phyloP scores from a whole-genome alignment of 148 eudicot genomes.

The Arctostaphylos glauca region DNA sequence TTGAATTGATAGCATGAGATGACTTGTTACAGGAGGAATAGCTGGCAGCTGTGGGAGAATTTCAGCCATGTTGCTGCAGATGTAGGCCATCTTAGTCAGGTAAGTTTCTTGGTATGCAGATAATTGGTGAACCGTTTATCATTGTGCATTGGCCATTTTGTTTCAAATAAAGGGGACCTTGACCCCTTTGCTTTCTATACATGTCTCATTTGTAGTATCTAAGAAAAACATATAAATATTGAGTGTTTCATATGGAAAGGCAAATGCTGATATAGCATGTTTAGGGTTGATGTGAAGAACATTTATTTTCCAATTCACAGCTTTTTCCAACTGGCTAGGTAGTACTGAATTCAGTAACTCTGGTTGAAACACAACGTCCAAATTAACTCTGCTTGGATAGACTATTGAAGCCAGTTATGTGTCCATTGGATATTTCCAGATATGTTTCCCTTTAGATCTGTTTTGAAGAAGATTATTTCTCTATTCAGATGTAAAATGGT shows the following conservation, averaged over 20 bases:
- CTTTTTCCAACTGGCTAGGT: background rate
- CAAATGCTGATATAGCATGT: background rate
- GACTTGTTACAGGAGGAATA: conserved; percentile 56
- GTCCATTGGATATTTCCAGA: no score
- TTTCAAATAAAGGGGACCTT: background rate
- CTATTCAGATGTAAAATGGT: no score
- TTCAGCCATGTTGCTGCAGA: conserved; percentile 81
- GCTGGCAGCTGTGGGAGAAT: conserved; percentile 99
- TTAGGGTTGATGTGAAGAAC: background rate
- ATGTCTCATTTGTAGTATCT: background rate
- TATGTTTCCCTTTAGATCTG: no score
- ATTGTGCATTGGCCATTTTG: background rate
- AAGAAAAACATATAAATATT: background rate
- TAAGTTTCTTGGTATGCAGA: conserved; percentile 21
- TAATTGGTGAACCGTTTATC: background rate
- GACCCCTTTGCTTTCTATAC: background rate
- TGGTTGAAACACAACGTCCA: no score
- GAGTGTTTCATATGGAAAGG: background rate
- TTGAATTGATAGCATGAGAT: conserved; percentile 12
- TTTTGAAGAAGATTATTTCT: no score
- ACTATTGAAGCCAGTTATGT: no score
- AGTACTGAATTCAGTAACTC: background rate
- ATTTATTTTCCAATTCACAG: background rate
- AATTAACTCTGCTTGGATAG: no score
- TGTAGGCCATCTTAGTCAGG: conserved; percentile 74